Percentiles rank a stretch among this genome's conserved stretches.
phyloP scores from a whole-genome alignment of 148 eudicot species.

The Nyssa sinensis region DNA sequence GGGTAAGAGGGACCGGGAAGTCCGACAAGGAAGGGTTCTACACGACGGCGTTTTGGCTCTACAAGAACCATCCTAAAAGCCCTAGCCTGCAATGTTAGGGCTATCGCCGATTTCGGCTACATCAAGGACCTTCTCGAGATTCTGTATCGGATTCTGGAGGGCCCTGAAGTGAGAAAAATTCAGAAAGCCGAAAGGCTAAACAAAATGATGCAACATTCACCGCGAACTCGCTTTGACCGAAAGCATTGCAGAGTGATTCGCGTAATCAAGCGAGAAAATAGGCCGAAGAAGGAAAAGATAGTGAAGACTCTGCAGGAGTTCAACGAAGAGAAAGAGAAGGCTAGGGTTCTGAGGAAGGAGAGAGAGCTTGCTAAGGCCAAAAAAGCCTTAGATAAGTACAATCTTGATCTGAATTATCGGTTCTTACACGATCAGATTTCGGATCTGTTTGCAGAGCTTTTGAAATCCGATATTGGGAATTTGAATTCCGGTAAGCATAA shows the following conservation, averaged over 20 bases:
- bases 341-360: slow-evolving; percentile 24
- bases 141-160: slow-evolving; percentile 14
- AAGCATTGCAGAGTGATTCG: neutral
- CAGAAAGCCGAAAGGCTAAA: neutral
- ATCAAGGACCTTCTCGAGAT: slow-evolving; percentile 23
- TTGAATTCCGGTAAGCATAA: slow-evolving; percentile 12
- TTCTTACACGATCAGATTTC: slow-evolving; percentile 26
- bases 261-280: neutral
- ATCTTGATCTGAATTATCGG: slow-evolving; percentile 18
- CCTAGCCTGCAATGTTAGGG: slow-evolving; percentile 8
- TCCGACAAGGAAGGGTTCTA: slow-evolving; percentile 21
- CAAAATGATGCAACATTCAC: neutral
- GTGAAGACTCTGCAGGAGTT: neutral
- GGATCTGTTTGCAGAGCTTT: slow-evolving; percentile 19
- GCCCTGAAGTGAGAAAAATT: neutral
- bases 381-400: slow-evolving; percentile 21
- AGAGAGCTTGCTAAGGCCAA: slow-evolving; percentile 11
- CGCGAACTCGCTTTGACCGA: too few species aligned
- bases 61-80: slow-evolving; percentile 26
- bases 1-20: slow-evolving; percentile 22
- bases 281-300: neutral
- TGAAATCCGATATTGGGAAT: slow-evolving; percentile 21
- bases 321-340: slow-evolving; percentile 9
- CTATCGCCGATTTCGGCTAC: slow-evolving; percentile 14
- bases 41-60: slow-evolving; percentile 19